Evolutionary conservation across 805 yeast genomes (phyloP).

Genomic region (Candida bentonensis): DNA sequence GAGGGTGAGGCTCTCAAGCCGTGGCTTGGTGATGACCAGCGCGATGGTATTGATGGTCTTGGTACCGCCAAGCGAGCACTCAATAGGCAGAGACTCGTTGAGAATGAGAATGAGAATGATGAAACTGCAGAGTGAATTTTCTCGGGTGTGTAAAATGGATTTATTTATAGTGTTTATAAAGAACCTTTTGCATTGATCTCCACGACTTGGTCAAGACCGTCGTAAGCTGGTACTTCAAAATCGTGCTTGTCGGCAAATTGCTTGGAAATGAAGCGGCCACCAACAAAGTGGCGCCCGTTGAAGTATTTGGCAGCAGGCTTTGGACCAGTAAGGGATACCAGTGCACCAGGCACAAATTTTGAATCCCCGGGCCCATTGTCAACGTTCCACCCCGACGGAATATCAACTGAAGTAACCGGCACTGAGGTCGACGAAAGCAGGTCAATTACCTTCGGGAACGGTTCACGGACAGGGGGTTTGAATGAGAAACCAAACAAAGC

Average conservation of each 20-base stretch:
- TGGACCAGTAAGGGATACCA: slow-evolving; percentile 86
- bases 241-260: slow-evolving; percentile 60
- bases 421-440: slow-evolving; percentile 26
- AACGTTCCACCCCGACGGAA: slow-evolving; percentile 97
- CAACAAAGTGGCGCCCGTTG: slow-evolving; percentile 55
- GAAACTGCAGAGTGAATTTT: not conserved
- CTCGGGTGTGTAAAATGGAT: not conserved
- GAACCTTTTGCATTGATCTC: not conserved
- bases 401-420: slow-evolving; percentile 71
- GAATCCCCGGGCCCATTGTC: slow-evolving; percentile 57
- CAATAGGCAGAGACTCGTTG: not conserved
- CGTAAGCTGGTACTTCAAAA: slow-evolving; percentile 49
- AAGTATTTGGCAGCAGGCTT: slow-evolving; percentile 65
- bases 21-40: slow-evolving; percentile 26
- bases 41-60: slow-evolving; percentile 21
- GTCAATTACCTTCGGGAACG: slow-evolving; percentile 42
- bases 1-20: slow-evolving; percentile 30
- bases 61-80: slow-evolving; percentile 18
- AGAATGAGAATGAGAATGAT: not conserved
- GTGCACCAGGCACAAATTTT: slow-evolving; percentile 44
- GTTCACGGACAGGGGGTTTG: slow-evolving; percentile 72
- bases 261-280: slow-evolving; percentile 72
- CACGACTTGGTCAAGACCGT: slow-evolving; percentile 40
- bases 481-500: slow-evolving; percentile 90
- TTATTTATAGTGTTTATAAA: not conserved